Evolutionary conservation across 108 stramenopile genomes (phyloP), one percentile per base, ranked within the genome.

Genomic region (Skeletonema tropicum): DNA sequence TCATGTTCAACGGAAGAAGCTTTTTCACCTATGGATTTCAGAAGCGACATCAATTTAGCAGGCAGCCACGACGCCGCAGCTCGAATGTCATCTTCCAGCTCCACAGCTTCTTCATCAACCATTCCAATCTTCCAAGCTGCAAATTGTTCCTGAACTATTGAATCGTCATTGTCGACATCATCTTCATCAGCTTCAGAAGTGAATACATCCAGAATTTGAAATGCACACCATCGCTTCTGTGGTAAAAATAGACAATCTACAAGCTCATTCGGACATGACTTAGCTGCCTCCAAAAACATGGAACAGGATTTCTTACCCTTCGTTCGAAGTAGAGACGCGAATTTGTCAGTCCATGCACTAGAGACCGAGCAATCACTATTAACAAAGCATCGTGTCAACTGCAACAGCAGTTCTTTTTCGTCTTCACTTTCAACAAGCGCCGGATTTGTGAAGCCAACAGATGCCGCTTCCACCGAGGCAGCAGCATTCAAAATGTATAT

Each of bases 51-150:
- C 17, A 89, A 62, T 14, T 65, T 57, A 23, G 66, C 46, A 19
- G 91, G 89, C 23, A 95, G 46, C 90, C 90, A 93, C 62, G 83
- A 74, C n/a, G 73, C 46, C 31, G 82, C 76, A 19, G 75, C 46
- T 6, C 49, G 71, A 41, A 90, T 48, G 69, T 95, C 92, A 2
- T 88, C 87, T 79, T 90, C 87, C 13, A 95, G 74, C 42, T 93
- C 92, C 17, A 75, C 75, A 9, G 83, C 82, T 83, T 92, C 94
- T 57, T 93, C 89, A 9, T 76, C 70, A 23, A 74, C 72, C 59
- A 95, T 41, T 23, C 60, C 68, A 62, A 77, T 35, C 12, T 73
- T 77, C 92, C 94, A 95, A 10, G 26, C 25, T 1, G 78, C 60
- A 30, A 91, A 62, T 59, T 62, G 75, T 15, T 42, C 21, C 19